Percentiles rank a stretch among this genome's conserved stretches.
Conservation (phyloP, 164 flowering plant genomes). For the Akebia trifoliata region DNA sequence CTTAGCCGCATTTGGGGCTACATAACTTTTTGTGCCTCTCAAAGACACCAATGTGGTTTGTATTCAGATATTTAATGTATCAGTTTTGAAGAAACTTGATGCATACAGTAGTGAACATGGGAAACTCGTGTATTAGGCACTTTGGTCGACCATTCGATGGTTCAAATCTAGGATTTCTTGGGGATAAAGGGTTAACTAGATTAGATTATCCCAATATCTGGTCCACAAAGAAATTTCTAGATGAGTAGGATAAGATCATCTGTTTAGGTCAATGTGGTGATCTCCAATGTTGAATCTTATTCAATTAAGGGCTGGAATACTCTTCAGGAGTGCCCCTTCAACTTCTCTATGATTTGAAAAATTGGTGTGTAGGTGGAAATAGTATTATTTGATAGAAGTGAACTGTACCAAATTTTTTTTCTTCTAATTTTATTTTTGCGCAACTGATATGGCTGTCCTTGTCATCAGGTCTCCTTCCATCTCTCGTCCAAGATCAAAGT, state of each 20-base stretch:
- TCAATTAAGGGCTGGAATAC: too few species aligned
- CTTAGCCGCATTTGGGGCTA: background rate
- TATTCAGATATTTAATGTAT: background rate
- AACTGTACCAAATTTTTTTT: background rate
- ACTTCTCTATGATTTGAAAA: too few species aligned
- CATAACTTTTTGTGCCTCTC: background rate
- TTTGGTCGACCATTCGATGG: background rate
- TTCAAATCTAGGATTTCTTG: background rate
- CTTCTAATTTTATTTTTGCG: background rate
- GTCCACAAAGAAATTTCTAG: too few species aligned
- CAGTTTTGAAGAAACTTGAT: background rate
- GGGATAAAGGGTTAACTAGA: background rate
- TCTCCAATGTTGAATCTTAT: too few species aligned
- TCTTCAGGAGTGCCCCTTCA: too few species aligned
- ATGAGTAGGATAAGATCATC: too few species aligned
- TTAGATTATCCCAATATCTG: background rate
- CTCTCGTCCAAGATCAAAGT: conserved; percentile 52
- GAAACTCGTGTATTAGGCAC: background rate
- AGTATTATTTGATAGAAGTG: background rate
- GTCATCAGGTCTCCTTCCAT: conserved; percentile 58
- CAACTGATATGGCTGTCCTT: background rate
- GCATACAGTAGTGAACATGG: background rate
- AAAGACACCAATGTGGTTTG: too few species aligned
- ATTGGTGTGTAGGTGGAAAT: too few species aligned
- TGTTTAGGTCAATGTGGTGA: too few species aligned